Evolutionary conservation across 768 basidiomycete species (phyloP), one percentile per base, ranked within the genome.

Genomic region (Rhodotorula babjevae): DNA sequence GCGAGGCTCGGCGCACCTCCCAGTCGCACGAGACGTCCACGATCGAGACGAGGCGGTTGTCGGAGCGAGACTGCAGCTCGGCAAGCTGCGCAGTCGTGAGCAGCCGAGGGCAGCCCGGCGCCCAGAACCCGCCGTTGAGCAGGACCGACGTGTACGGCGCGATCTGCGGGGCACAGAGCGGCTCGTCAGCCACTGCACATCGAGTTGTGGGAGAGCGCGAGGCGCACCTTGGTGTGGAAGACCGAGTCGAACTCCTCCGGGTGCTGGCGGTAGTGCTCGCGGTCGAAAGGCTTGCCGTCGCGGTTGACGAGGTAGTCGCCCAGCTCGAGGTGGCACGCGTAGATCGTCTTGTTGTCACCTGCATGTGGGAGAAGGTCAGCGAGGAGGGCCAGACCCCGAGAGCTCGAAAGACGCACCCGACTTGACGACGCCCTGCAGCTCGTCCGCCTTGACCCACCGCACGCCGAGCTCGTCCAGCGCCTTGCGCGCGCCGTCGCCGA

Each of bases 1-100:
- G n/a, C n/a, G 18, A 18, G 12, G 10, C 4, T 44, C 56, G n/a
- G 63, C 73, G 67, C 68, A 88, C 90, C 79, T 87, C 85, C n/a
- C 92, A 84, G 78, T 96, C 93, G 78, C 93, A 95, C 73, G 87
- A 92, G 50, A 96, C 89, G 78, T 96, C 93, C 3, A 90, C 91
- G 33, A 96, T 85, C 65, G 87, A 89, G 16, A 85, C 84, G 77
- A 89, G 88, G 33, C 90, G 83, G 25, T 84, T 86, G 6, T 82
- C 84, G 0, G 61, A 59, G 9, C 61, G 64, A 56, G 55, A 16
- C 40, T 63, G 83, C 0, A 87, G 85, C 4, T 80, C 79, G 0
- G 81, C 79, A 15, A 93, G 83, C 73, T 90, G 87, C 0, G 83
- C 83, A 29, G 85, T 90, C 1, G 86, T 86, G 86, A 95, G 88